phyloP scores from a whole-genome alignment of 768 basidiomycete genomes.

The Mycena polygramma region DNA sequence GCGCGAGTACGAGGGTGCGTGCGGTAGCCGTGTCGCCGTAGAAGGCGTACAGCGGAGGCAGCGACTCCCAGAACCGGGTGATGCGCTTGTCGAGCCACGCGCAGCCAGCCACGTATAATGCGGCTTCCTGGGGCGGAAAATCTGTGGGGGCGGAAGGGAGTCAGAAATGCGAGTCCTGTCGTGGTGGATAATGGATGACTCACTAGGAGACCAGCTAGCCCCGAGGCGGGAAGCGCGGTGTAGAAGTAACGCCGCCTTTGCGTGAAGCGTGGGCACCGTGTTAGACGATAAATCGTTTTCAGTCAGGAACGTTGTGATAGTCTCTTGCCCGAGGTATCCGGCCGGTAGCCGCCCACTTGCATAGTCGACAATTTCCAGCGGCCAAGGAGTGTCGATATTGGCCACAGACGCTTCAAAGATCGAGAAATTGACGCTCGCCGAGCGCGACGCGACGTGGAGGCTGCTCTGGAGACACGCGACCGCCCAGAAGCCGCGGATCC shows the following conservation, averaged over 20 bases:
- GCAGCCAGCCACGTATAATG: not conserved
- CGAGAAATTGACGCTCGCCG: constrained; percentile 22
- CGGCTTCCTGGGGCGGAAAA: constrained; percentile 4
- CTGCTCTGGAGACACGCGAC: constrained; percentile 26
- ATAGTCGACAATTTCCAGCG: constrained; percentile 24
- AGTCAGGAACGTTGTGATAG: constrained; percentile 7
- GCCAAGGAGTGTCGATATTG: constrained; percentile 41
- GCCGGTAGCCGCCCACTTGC: not conserved
- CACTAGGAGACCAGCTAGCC: not conserved
- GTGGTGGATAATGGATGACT: not conserved
- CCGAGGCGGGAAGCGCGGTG: constrained; percentile 16
- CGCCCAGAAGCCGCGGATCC: constrained; percentile 38
- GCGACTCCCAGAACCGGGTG: constrained; percentile 15
- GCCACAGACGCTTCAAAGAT: constrained; percentile 21
- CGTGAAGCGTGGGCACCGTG: constrained; percentile 9
- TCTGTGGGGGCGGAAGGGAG: not conserved
- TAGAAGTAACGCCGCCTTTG: constrained; percentile 23
- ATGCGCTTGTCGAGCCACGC: constrained; percentile 18
- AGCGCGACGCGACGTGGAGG: constrained; percentile 16
- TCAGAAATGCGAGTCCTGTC: not conserved
- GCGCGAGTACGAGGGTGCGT: constrained; percentile 24
- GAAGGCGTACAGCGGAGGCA: constrained; percentile 10
- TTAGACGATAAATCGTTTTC: not conserved
- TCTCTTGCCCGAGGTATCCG: constrained; percentile 12
- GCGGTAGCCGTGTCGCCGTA: not conserved